Percentiles rank a stretch among this genome's conserved stretches.
phyloP scores from a whole-genome alignment of 495 filamentous ascomycete genomes.

The Aspergillus conjunctus region DNA sequence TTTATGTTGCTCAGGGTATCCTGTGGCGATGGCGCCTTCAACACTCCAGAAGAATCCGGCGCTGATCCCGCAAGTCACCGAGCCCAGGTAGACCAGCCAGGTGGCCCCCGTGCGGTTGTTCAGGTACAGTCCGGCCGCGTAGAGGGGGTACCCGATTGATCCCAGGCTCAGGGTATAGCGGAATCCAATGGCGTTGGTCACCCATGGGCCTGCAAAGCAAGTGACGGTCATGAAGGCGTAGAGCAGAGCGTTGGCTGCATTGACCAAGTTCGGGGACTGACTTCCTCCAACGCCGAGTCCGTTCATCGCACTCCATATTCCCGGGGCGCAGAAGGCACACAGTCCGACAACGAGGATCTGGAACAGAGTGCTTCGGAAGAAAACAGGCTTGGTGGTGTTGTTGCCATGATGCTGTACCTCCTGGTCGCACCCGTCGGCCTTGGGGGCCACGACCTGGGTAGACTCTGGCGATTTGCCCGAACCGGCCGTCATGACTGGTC shows the following conservation, averaged over 20 bases:
- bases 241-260: slow-evolving; percentile 56
- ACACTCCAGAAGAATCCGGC: slow-evolving; percentile 57
- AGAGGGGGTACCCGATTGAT: slow-evolving; percentile 56
- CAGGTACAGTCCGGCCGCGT: slow-evolving; percentile 56
- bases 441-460: too few species aligned
- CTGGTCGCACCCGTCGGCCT: too few species aligned
- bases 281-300: slow-evolving; percentile 57
- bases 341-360: slow-evolving; percentile 56
- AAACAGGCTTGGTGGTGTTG: background rate
- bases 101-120: slow-evolving; percentile 58
- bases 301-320: slow-evolving; percentile 61
- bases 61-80: slow-evolving; percentile 54
- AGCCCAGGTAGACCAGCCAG: slow-evolving; percentile 59
- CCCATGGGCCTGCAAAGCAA: slow-evolving; percentile 24
- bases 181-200: slow-evolving; percentile 45
- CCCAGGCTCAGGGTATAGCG: slow-evolving; percentile 54
- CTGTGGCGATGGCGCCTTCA: slow-evolving; percentile 57
- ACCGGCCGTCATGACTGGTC: too few species aligned
- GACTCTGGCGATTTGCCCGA: too few species aligned
- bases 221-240: slow-evolving; percentile 35
- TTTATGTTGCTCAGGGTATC: slow-evolving; percentile 55
- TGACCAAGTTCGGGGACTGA: slow-evolving; percentile 55
- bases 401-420: too few species aligned
- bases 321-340: slow-evolving; percentile 58
- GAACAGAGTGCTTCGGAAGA: slow-evolving; percentile 52